Percentiles rank a stretch among this genome's conserved stretches.
These are phyloP conservation scores for Auriscalpium microsporum DNA, from an alignment of 768 basidiomycete genomes.

Conservation along the genomic window DNA sequence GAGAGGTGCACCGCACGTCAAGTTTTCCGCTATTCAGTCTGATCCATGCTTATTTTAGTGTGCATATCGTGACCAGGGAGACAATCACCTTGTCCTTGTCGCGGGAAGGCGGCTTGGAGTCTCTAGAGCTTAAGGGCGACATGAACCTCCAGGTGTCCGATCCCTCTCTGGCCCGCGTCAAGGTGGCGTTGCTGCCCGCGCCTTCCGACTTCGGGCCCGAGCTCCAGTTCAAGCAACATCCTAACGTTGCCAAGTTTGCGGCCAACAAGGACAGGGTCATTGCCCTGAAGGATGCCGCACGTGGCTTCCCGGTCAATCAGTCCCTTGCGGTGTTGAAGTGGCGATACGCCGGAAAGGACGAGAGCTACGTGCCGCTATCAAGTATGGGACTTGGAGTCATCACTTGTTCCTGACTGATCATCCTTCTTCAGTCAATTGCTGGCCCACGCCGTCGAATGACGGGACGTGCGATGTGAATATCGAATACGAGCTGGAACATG, in stretches of 20 bases:
- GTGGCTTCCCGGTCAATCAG: slow-evolving; percentile 83
- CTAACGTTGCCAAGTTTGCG: slow-evolving; percentile 82
- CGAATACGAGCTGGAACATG: slow-evolving; percentile 93
- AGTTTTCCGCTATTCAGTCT: background rate
- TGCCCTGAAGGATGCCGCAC: slow-evolving; percentile 74
- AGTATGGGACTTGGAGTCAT: slow-evolving; percentile 44
- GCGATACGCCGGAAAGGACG: slow-evolving; percentile 86
- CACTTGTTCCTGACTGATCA: background rate
- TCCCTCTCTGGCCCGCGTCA: slow-evolving; percentile 59
- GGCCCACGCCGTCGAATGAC: slow-evolving; percentile 88
- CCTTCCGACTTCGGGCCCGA: slow-evolving; percentile 53
- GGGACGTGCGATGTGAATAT: slow-evolving; percentile 94
- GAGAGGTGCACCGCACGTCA: slow-evolving; percentile 48
- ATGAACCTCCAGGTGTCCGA: slow-evolving; percentile 88
- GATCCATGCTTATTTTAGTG: slow-evolving; percentile 33
- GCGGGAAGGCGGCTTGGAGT: slow-evolving; percentile 85
- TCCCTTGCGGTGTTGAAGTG: slow-evolving; percentile 85
- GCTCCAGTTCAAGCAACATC: slow-evolving; percentile 95
- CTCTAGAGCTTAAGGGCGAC: slow-evolving; percentile 89
- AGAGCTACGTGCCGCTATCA: slow-evolving; percentile 83
- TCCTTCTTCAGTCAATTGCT: slow-evolving; percentile 72
- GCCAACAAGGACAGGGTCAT: slow-evolving; percentile 61
- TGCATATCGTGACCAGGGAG: slow-evolving; percentile 84
- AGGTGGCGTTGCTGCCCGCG: slow-evolving; percentile 52
- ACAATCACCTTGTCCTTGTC: slow-evolving; percentile 70